phyloP scores from a whole-genome alignment of 202 grass and related monocot species.

The Carex arenaria region DNA sequence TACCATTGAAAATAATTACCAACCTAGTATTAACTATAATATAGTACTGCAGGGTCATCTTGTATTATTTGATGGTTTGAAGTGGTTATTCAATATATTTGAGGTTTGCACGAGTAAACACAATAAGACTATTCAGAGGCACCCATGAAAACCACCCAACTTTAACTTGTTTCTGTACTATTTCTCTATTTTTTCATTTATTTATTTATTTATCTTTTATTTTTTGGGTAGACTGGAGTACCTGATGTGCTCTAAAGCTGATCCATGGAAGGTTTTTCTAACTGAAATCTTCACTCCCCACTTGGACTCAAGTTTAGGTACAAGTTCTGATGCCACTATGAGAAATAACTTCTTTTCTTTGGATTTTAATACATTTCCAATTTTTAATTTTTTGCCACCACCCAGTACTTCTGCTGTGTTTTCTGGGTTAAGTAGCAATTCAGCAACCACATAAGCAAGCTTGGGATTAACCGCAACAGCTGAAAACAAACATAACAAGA shows the following conservation, averaged over 20 bases:
- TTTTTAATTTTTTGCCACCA: slow-evolving; percentile 52
- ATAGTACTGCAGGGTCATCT: background rate
- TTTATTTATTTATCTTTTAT: background rate
- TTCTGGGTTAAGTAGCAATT: slow-evolving; percentile 49
- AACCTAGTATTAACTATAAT: background rate
- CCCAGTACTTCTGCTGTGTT: slow-evolving; percentile 21
- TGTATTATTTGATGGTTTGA: background rate
- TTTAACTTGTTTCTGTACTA: background rate
- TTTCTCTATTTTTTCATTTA: background rate
- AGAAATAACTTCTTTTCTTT: slow-evolving; percentile 47
- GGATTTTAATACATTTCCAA: slow-evolving; percentile 59
- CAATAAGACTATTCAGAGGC: background rate
- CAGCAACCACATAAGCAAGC: slow-evolving; percentile 67
- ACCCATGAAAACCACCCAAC: background rate
- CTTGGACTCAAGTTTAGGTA: slow-evolving; percentile 76
- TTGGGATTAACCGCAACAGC: slow-evolving; percentile 88
- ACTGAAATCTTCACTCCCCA: slow-evolving; percentile 75
- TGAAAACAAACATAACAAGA: slow-evolving; percentile 34
- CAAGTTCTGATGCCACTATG: slow-evolving; percentile 74
- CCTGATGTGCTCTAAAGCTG: slow-evolving; percentile 81
- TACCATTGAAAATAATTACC: background rate
- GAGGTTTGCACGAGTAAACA: background rate
- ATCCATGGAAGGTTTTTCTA: slow-evolving; percentile 67
- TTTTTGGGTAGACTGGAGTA: background rate
- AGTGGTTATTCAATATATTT: background rate